Conservation (phyloP, 2,329 filamentous ascomycete species). For the Aspergillus carbonarius region DNA sequence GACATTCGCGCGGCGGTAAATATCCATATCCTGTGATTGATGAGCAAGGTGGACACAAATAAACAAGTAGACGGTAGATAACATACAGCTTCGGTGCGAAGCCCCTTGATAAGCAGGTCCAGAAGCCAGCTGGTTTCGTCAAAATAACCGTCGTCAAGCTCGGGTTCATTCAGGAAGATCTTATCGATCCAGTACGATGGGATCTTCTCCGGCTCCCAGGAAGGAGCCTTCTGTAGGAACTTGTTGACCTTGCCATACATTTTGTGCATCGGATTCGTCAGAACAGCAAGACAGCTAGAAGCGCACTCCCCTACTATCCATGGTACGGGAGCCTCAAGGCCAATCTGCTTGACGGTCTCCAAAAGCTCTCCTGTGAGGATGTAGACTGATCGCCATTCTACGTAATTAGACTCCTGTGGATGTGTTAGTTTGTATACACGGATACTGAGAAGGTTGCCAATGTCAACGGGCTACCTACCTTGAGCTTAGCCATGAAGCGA, state of each 20-base stretch:
- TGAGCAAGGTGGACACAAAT: conserved; percentile 11
- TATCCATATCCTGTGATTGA: conserved; percentile 45
- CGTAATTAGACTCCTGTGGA: conserved; percentile 63
- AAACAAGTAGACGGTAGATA: neutral
- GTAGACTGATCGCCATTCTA: conserved; percentile 75
- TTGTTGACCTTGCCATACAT: conserved; percentile 84
- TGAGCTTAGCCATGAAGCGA: conserved; percentile 50
- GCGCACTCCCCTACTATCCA: conserved; percentile 77
- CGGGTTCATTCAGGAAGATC: conserved; percentile 71
- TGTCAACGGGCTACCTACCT: conserved; percentile 30
- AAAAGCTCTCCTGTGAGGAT: conserved; percentile 76
- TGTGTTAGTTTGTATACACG: neutral
- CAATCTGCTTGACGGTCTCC: conserved; percentile 65
- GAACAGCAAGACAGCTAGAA: conserved; percentile 64
- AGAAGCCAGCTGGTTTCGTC: conserved; percentile 74
- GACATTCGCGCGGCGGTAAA: conserved; percentile 58
- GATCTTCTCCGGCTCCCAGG: conserved; percentile 64
- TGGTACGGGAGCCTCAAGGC: conserved; percentile 62
- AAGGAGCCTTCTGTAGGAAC: conserved; percentile 74
- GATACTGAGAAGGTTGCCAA: conserved; percentile 11
- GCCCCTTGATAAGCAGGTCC: conserved; percentile 67
- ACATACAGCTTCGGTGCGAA: conserved; percentile 54
- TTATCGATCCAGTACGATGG: conserved; percentile 64
- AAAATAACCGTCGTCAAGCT: conserved; percentile 70
- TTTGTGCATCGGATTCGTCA: conserved; percentile 74